These are phyloP conservation scores for Penicillium nordicum DNA, from an alignment of 2,329 filamentous ascomycete genomes.

Conservation along the genomic window DNA sequence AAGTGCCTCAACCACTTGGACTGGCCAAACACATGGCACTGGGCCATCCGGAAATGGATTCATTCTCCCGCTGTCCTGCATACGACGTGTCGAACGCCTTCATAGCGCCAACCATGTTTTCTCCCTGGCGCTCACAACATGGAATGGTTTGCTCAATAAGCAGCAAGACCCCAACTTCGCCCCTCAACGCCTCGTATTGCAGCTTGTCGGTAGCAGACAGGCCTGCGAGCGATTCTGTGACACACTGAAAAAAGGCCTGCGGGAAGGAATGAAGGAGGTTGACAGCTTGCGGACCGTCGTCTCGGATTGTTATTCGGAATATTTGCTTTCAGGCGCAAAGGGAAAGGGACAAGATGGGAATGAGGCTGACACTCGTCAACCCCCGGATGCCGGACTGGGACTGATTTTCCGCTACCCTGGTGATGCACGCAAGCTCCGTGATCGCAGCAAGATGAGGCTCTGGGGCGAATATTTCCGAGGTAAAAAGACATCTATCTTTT, in stretches of 20 bases:
- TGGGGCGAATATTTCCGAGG: conserved; percentile 91
- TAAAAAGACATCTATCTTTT: conserved; percentile 18
- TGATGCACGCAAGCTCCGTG: conserved; percentile 87
- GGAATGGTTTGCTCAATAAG: conserved; percentile 68
- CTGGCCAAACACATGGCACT: conserved; percentile 86
- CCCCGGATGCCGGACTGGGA: conserved; percentile 90
- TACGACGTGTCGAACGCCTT: conserved; percentile 85
- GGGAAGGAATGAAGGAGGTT: conserved; percentile 83
- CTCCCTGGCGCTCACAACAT: conserved; percentile 89
- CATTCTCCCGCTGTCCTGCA: conserved; percentile 85
- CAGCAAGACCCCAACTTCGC: conserved; percentile 56
- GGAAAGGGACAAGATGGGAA: conserved; percentile 52
- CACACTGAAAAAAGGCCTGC: conserved; percentile 82
- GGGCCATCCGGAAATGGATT: conserved; percentile 95
- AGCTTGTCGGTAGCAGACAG: conserved; percentile 82
- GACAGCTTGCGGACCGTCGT: conserved; percentile 78
- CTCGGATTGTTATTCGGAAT: conserved; percentile 86
- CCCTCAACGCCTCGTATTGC: conserved; percentile 85
- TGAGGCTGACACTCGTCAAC: conserved; percentile 45
- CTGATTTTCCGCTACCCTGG: conserved; percentile 93
- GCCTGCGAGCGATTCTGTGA: conserved; percentile 96
- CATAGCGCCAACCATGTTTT: conserved; percentile 92
- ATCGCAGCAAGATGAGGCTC: conserved; percentile 93
- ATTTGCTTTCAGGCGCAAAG: conserved; percentile 55
- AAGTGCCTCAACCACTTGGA: conserved; percentile 77